A percentile compares a stretch with the other conserved stretches of the same genome.
These are phyloP conservation scores for Scheffersomyces segobiensis DNA, from an alignment of 1,139 yeast species.

Conservation along the genomic window DNA sequence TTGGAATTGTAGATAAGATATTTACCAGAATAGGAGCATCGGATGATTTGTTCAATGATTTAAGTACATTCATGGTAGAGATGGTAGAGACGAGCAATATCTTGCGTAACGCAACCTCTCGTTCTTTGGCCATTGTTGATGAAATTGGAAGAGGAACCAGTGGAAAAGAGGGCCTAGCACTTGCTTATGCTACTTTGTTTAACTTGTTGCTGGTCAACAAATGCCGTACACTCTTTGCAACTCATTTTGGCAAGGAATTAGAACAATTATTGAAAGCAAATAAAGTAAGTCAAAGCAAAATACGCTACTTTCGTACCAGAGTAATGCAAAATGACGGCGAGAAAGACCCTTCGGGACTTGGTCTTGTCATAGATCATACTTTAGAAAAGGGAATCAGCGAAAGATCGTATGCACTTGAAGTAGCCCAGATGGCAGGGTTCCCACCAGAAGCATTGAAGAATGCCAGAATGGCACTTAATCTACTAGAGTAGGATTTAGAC, in stretches of 20 bases:
- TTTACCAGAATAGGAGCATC: slow-evolving; percentile 91
- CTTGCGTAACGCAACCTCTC: slow-evolving; percentile 68
- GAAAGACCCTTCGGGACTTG: slow-evolving; percentile 7
- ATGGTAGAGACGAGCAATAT: slow-evolving; percentile 94
- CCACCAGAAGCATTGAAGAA: slow-evolving; percentile 59
- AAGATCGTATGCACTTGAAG: slow-evolving; percentile 81
- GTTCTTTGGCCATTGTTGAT: slow-evolving; percentile 85
- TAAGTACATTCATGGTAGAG: slow-evolving; percentile 96
- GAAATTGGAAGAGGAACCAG: slow-evolving; percentile 98
- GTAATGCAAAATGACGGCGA: slow-evolving; percentile 22
- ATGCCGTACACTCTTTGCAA: slow-evolving; percentile 85
- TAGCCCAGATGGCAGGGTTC: slow-evolving; percentile 83
- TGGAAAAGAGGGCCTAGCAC: slow-evolving; percentile 83
- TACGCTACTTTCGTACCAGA: slow-evolving; percentile 55
- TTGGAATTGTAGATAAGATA: slow-evolving; percentile 83
- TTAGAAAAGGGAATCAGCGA: slow-evolving; percentile 71
- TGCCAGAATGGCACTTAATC: slow-evolving; percentile 44
- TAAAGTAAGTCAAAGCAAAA: slow-evolving; percentile 26
- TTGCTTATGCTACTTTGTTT: slow-evolving; percentile 79
- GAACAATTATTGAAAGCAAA: slow-evolving; percentile 27
- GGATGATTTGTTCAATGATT: slow-evolving; percentile 81
- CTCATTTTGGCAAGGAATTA: slow-evolving; percentile 84
- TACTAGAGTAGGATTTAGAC: slow-evolving; percentile 3
- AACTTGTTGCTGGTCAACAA: slow-evolving; percentile 56
- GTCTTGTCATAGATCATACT: slow-evolving; percentile 58